Conservation (phyloP, 345 rosid genomes). For the Lumnitzera racemosa region DNA sequence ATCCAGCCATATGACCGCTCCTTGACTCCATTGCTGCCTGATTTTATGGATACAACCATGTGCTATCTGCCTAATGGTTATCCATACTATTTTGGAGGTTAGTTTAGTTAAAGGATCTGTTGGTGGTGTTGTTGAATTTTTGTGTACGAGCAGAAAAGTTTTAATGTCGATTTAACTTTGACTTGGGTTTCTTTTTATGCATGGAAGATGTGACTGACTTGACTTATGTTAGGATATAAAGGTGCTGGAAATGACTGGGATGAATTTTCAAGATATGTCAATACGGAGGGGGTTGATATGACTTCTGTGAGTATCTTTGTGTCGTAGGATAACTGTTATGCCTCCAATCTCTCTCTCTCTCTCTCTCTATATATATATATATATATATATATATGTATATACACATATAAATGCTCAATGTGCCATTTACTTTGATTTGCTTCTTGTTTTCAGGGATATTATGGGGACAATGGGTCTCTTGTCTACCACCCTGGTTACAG, state of each 20-base stretch:
- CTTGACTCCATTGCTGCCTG: constrained; percentile 46
- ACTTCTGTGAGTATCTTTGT: constrained; percentile 40
- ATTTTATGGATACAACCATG: constrained; percentile 52
- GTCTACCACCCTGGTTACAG: constrained; percentile 68
- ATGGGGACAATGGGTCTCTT: constrained; percentile 72
- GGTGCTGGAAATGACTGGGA: constrained; percentile 62
- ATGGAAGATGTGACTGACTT: background rate
- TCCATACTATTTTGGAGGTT: constrained; percentile 49
- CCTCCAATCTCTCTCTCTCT: too few relatives aligned
- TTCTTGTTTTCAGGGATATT: constrained; percentile 46
- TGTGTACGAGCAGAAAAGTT: too few relatives aligned
- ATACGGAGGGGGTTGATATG: constrained; percentile 67
- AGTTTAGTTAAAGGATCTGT: background rate
- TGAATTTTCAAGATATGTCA: constrained; percentile 51
- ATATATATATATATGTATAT: too few relatives aligned
- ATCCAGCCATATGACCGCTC: constrained; percentile 54
- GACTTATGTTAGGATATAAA: constrained; percentile 30
- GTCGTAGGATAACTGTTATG: background rate
- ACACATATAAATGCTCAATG: too few relatives aligned
- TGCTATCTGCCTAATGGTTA: constrained; percentile 61
- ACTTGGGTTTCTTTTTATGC: too few relatives aligned
- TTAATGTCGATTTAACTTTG: too few relatives aligned
- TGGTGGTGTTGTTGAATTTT: background rate
- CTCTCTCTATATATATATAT: too few relatives aligned
- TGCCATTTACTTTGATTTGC: constrained; percentile 7